Percentiles rank a stretch among this genome's conserved stretches.
Conservation (phyloP, 257 asterid species). For the Lantana camara region DNA sequence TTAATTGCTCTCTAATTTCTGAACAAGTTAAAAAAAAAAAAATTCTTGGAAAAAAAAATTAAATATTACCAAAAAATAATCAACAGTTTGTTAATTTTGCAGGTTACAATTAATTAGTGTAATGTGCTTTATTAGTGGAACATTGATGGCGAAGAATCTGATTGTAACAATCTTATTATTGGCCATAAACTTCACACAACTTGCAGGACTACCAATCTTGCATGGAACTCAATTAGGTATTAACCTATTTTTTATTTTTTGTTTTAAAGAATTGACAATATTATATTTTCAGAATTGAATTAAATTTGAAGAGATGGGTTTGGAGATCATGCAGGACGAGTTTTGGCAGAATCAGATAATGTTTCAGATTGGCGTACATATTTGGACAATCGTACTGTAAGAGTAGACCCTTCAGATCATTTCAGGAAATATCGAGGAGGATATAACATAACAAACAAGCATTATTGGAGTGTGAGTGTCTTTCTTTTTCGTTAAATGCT, state of each 20-base stretch:
- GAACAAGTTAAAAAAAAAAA: too few relatives aligned
- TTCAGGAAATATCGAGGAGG: conserved; percentile 79
- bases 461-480: conserved; percentile 80
- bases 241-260: background rate
- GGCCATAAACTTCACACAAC: conserved; percentile 30
- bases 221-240: conserved; percentile 36
- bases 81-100: background rate
- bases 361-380: conserved; percentile 6
- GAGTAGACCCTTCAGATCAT: conserved; percentile 58
- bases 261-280: too few relatives aligned
- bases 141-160: conserved; percentile 22
- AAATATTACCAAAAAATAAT: too few relatives aligned
- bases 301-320: conserved; percentile 24
- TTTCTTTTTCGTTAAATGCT: too few relatives aligned
- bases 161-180: conserved; percentile 28
- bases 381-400: conserved; percentile 42
- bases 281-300: too few relatives aligned
- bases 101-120: conserved; percentile 32
- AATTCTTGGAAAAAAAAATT: too few relatives aligned
- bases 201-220: conserved; percentile 28
- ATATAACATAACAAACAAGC: conserved; percentile 61
- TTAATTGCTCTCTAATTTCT: too few relatives aligned
- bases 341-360: conserved; percentile 34
- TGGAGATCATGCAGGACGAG: conserved; percentile 44
- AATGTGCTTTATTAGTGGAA: conserved; percentile 24